These are phyloP conservation scores for Coemansia sp. DNA, from an alignment of 192 early-diverging fungal genomes.

Conservation along the genomic window DNA sequence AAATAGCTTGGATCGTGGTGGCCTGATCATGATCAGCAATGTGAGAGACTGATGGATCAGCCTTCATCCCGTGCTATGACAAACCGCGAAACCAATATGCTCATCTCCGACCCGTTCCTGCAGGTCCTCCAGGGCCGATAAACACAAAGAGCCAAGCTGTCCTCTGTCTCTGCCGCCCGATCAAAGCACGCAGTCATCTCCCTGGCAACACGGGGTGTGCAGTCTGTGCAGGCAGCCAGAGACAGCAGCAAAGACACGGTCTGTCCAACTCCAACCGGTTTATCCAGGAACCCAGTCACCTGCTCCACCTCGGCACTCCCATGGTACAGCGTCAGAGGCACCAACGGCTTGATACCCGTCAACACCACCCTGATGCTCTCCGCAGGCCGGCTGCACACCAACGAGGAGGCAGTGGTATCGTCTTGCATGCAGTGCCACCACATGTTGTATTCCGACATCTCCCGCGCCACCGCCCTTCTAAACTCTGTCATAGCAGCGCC, in stretches of 20 bases:
- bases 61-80: not conserved
- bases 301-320: slow-evolving; percentile 11
- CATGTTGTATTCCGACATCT: slow-evolving; percentile 29
- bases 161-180: not conserved
- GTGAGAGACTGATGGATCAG: too few species aligned
- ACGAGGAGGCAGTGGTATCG: too few species aligned
- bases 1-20: too few species aligned
- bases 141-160: slow-evolving; percentile 1
- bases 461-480: slow-evolving; percentile 1
- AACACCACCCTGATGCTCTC: too few species aligned
- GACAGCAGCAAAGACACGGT: slow-evolving; percentile 27
- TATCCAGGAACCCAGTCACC: too few species aligned
- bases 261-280: slow-evolving; percentile 13
- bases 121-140: slow-evolving; percentile 29
- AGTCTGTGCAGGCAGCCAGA: slow-evolving; percentile 24
- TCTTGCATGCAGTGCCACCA: slow-evolving; percentile 39
- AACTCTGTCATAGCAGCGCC: slow-evolving; percentile 22
- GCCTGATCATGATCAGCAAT: not conserved
- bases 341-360: slow-evolving; percentile 1
- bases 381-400: slow-evolving; percentile 15
- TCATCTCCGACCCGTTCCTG: slow-evolving; percentile 12
- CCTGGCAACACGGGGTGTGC: slow-evolving; percentile 19
- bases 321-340: slow-evolving; percentile 28
- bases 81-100: not conserved
- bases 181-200: slow-evolving; percentile 3